phyloP scores from a whole-genome alignment of 306 rosid species.

The Acmispon strigosus region DNA sequence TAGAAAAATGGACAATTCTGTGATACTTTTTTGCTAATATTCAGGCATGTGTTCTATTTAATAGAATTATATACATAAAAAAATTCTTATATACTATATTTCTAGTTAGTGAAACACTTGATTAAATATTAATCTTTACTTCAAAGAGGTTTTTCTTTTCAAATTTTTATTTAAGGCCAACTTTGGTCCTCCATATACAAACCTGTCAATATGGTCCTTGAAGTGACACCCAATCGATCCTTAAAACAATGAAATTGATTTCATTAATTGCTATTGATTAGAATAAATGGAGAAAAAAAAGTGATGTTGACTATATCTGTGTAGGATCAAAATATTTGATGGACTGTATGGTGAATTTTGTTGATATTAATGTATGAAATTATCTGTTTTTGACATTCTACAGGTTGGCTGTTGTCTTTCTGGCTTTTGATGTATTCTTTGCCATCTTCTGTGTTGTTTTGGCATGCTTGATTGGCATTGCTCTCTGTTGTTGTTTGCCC shows the following conservation, averaged over 20 bases:
- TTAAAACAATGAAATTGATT: not conserved
- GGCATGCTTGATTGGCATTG: slow-evolving; percentile 96
- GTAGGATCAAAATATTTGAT: not conserved
- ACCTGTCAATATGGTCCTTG: not conserved
- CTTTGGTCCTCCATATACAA: not conserved
- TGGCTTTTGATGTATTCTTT: slow-evolving; percentile 94
- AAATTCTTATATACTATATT: not conserved
- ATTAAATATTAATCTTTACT: not conserved
- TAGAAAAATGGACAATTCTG: not conserved
- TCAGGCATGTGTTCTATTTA: not conserved
- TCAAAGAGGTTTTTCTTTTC: not conserved
- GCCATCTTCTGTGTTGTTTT: slow-evolving; percentile 95
- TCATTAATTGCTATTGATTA: not conserved
- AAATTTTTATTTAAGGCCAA: not conserved
- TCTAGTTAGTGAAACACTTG: not conserved
- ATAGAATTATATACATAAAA: not conserved
- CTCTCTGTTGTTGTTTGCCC: slow-evolving; percentile 98
- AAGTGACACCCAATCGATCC: not conserved
- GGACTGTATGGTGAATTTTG: slow-evolving; percentile 1
- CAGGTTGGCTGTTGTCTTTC: slow-evolving; percentile 96
- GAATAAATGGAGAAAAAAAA: not conserved
- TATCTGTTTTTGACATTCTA: slow-evolving; percentile 35
- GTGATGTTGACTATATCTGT: not conserved
- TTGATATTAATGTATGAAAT: not conserved
- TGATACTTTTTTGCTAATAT: not conserved